These are phyloP conservation scores for Fusarium burgessii DNA, from an alignment of 2,329 filamentous ascomycete species.

Conservation along the genomic window DNA sequence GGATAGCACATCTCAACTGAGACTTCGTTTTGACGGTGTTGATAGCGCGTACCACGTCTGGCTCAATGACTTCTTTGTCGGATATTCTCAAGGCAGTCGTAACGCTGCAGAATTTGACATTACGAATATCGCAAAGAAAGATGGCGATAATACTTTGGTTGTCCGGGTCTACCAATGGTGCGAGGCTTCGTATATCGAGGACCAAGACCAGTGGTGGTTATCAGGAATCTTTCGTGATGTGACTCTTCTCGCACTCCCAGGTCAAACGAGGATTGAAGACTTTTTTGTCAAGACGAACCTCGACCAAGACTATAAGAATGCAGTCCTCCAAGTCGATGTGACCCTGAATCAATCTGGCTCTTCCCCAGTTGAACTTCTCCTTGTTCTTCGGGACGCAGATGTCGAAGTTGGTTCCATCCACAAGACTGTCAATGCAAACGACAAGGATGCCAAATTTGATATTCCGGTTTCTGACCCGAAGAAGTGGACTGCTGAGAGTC, in stretches of 20 bases:
- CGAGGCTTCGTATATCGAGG: conserved; percentile 11
- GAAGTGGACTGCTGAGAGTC: conserved; percentile 17
- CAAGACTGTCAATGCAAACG: accelerated
- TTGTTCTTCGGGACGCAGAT: not conserved
- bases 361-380: accelerated
- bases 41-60: conserved; percentile 22
- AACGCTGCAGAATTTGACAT: conserved; percentile 13
- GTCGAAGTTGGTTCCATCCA: not conserved
- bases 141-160: not conserved
- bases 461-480: not conserved
- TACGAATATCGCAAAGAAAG: not conserved
- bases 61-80: conserved; percentile 7
- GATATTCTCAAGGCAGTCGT: conserved; percentile 18
- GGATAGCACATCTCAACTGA: not conserved
- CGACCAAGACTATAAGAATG: not conserved
- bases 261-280: not conserved
- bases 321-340: not conserved
- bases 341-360: accelerated
- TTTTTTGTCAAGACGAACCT: conserved; percentile 13
- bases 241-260: not conserved
- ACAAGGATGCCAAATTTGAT: accelerated
- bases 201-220: conserved; percentile 27
- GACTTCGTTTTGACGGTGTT: conserved; percentile 15
- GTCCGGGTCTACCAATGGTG: conserved; percentile 21
- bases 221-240: conserved; percentile 25